These are phyloP conservation scores for Fusarium sp. DNA, from an alignment of 2,329 filamentous ascomycete species.

Conservation along the genomic window DNA sequence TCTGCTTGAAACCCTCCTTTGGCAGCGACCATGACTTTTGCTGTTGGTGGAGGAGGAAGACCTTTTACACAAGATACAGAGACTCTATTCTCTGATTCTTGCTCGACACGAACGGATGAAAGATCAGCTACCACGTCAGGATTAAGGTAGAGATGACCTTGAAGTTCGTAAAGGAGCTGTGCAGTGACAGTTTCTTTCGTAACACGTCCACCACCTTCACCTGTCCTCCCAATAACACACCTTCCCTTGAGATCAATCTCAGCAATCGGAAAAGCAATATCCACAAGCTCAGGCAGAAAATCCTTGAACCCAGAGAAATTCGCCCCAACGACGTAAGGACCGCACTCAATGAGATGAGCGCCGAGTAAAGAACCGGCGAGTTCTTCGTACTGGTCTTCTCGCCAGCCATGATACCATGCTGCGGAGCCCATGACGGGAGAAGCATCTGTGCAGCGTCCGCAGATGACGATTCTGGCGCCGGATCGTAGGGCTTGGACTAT, in stretches of 20 bases:
- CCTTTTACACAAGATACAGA: conserved; percentile 49
- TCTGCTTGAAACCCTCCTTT: conserved; percentile 60
- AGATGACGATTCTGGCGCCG: conserved; percentile 62
- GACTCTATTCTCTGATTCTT: conserved; percentile 52
- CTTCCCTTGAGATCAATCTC: conserved; percentile 52
- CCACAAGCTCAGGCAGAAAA: conserved; percentile 45
- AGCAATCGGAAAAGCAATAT: conserved; percentile 55
- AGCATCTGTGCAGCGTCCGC: conserved; percentile 62
- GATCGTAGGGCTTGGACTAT: conserved; percentile 57
- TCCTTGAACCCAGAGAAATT: conserved; percentile 64
- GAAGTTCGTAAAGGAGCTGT: conserved; percentile 60
- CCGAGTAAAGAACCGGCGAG: conserved; percentile 64
- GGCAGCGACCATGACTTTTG: conserved; percentile 57
- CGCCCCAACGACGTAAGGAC: conserved; percentile 64
- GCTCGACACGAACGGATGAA: conserved; percentile 58
- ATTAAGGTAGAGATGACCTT: conserved; percentile 59
- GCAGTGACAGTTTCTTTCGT: conserved; percentile 51
- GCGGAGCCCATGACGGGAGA: conserved; percentile 67
- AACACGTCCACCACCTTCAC: conserved; percentile 53
- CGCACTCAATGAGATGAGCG: conserved; percentile 67
- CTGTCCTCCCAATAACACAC: conserved; percentile 53
- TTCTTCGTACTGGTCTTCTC: conserved; percentile 58
- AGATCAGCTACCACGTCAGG: conserved; percentile 58
- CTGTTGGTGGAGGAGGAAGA: conserved; percentile 48
- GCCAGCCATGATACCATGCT: conserved; percentile 67